Conservation (phyloP, 108 stramenopile genomes). For the Fragilaria radians region DNA sequence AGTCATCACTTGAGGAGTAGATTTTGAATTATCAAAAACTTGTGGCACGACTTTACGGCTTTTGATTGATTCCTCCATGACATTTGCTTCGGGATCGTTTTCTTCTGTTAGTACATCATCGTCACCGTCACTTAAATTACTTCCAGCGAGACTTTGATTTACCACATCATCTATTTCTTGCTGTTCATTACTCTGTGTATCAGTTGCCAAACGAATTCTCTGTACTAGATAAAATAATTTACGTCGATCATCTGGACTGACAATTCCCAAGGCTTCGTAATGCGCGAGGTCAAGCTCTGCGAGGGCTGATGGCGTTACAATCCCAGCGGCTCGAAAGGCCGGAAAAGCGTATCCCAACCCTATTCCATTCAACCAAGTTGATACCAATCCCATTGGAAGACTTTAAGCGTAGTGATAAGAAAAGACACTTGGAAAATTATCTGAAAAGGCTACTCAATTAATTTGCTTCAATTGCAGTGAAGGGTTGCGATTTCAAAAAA, state of each 20-base stretch:
- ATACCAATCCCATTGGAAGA: constrained; percentile 35
- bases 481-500: too few relatives aligned
- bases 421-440: neutral
- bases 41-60: too few relatives aligned
- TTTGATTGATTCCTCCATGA: too few relatives aligned
- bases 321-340: constrained; percentile 77
- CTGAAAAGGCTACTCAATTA: neutral
- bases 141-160: neutral
- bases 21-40: neutral
- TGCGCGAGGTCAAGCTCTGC: constrained; percentile 63
- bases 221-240: constrained; percentile 83
- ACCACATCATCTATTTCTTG: neutral
- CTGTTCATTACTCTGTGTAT: constrained; percentile 12
- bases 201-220: constrained; percentile 66
- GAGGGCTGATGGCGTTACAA: constrained; percentile 61
- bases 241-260: constrained; percentile 62
- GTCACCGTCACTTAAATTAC: neutral
- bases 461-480: constrained; percentile 2
- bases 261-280: constrained; percentile 70
- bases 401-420: neutral
- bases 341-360: constrained; percentile 53
- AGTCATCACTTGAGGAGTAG: neutral
- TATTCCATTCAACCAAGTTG: constrained; percentile 67
- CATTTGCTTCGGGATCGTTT: neutral
- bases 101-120: constrained; percentile 1